A percentile compares a stretch with the other conserved stretches of the same genome.
Conservation (phyloP, 108 stramenopile species). For the Halocafeteria seosinensis region DNA sequence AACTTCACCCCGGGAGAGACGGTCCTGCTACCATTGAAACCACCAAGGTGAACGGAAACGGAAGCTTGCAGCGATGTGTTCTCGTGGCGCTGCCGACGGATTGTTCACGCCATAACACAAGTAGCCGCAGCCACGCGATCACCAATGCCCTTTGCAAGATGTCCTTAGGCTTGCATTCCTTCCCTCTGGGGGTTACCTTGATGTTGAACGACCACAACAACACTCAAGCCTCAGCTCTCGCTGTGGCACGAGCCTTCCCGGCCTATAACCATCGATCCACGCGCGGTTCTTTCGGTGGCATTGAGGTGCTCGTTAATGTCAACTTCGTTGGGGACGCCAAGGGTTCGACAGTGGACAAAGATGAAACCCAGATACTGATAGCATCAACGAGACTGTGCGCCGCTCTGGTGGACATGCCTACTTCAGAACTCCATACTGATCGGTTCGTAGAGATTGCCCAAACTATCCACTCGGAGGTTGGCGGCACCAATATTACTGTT, state of each 20-base stretch:
- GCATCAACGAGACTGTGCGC: slow-evolving; percentile 35
- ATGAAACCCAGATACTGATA: not conserved
- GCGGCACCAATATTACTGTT: slow-evolving; percentile 37
- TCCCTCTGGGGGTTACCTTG: not conserved
- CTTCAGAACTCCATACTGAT: slow-evolving; percentile 49
- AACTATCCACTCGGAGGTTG: not conserved
- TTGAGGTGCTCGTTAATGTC: not conserved
- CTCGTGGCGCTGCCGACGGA: not conserved
- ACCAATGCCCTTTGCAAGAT: not conserved
- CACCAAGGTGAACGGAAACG: too few species aligned
- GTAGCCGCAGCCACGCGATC: not conserved
- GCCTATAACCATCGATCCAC: slow-evolving; percentile 15
- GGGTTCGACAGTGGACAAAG: slow-evolving; percentile 24
- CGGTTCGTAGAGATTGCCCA: slow-evolving; percentile 35
- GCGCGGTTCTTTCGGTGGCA: not conserved
- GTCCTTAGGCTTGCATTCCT: not conserved
- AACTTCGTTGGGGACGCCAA: slow-evolving; percentile 13
- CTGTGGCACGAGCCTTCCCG: slow-evolving; percentile 23
- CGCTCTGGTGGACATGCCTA: slow-evolving; percentile 52
- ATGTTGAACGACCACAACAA: not conserved
- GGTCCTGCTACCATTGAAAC: too few species aligned
- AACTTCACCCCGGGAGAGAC: too few species aligned
- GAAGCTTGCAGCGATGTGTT: too few species aligned
- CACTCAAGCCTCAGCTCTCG: not conserved
- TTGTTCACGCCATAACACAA: not conserved